Percentiles rank a stretch among this genome's conserved stretches.
Conservation (phyloP, 2,329 filamentous ascomycete genomes). For the Phyllosticta paracitricarpa region DNA sequence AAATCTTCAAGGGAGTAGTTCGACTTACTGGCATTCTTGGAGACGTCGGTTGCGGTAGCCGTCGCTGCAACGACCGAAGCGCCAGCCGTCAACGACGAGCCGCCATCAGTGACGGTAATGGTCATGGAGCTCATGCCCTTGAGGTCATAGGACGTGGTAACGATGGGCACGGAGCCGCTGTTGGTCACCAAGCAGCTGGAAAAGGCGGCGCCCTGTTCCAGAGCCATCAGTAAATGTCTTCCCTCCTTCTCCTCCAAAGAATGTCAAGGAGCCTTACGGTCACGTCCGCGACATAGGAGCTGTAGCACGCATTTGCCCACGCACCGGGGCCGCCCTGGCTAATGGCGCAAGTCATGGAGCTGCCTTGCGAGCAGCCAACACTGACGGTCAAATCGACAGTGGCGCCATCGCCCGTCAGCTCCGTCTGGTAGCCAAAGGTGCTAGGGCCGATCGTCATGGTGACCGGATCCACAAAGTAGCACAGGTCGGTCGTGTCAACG, state of each 20-base stretch:
- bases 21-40: not conserved
- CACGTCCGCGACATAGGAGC: not conserved
- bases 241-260: not conserved
- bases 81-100: slow-evolving; percentile 1
- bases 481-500: not conserved
- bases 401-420: not conserved
- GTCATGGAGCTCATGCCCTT: not conserved
- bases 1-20: not conserved
- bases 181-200: not conserved
- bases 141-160: not conserved
- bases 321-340: not conserved
- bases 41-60: not conserved
- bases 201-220: not conserved
- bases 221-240: not conserved
- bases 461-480: not conserved
- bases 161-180: not conserved
- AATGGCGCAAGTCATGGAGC: not conserved
- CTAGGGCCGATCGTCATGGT: slow-evolving; percentile 1
- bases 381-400: not conserved
- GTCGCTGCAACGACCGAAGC: not conserved
- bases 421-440: not conserved
- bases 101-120: slow-evolving; percentile 1
- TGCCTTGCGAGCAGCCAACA: not conserved
- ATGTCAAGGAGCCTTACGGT: not conserved
- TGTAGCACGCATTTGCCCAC: not conserved